phyloP scores from a whole-genome alignment of 345 rosid species.

The Eucalyptus pauciflora region DNA sequence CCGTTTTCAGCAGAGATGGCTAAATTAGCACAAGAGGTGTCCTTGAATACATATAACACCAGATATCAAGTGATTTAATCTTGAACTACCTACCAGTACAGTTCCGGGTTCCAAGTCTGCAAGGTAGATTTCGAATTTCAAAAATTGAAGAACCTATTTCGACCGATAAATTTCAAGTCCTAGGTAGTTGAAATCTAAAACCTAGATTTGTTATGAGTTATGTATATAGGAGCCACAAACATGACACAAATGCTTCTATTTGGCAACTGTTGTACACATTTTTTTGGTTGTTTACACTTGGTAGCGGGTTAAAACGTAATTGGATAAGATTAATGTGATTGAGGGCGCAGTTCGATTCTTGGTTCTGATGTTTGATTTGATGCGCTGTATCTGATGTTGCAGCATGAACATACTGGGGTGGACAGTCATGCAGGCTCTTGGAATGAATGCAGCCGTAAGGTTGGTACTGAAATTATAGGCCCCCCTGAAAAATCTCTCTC shows the following conservation, averaged over 20 bases:
- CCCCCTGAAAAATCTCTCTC: neutral
- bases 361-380: neutral
- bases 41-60: neutral
- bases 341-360: neutral
- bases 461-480: neutral
- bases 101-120: too few species aligned
- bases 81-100: neutral
- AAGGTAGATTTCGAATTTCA: too few species aligned
- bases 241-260: neutral
- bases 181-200: neutral
- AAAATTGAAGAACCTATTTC: neutral
- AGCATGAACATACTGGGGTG: constrained; percentile 65
- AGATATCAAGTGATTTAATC: neutral
- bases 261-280: neutral
- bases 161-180: neutral
- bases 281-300: neutral
- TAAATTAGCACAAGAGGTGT: neutral
- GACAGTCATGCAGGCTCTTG: constrained; percentile 55
- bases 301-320: neutral
- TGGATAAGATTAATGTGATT: neutral
- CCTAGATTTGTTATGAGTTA: neutral
- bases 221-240: neutral
- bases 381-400: neutral
- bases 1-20: neutral
- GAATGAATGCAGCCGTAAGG: constrained; percentile 78